Base-by-base conservation (phyloP, 202 grass and related monocot genomes). In the Digitaria exilis region DNA sequence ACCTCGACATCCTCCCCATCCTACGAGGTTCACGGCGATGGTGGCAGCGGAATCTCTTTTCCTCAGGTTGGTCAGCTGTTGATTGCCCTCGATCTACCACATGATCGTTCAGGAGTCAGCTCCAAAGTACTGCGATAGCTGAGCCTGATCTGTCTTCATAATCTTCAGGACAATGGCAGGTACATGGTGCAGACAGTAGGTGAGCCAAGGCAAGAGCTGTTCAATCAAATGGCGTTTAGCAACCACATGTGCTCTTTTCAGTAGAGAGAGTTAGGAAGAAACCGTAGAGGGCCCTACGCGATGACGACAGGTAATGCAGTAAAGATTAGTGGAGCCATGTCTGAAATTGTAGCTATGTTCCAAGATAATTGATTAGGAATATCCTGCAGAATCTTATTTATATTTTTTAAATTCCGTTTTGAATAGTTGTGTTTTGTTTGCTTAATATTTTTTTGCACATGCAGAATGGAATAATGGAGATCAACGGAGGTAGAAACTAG, bases 211-310 rank as follows among this genome's bases (percentile, higher is more conserved):
- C 88, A 83, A 55, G 90, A 91, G 63, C 86, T 91, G 49, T 85
- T 91, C 84, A 83, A 93, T 70, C 86, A 89, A 87, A 77, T 87
- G 56, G 69, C 87, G 60, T 91, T 91, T 75, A 79, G 75, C 59
- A 89, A 87, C 72, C 85, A 84, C 85, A 85, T 93, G 86, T 89
- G 88, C 74, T 91, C 90, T 64, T 96, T 96, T 80, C 90, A 90
- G 77, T 89, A 96, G 84, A 83, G 68, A 84, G 65, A 65, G 39
- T 1, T 30, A 48, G 69, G 39, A 39, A 37, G 16, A 56, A 48
- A 29, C 30, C 65, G 21, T 5, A 54, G 54, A 58, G 54, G 54
- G 30, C 71, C 72, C 87, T 72, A 85, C 72, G 85, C 65, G 85
- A 70, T 57, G 84, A 71, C 76, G 46, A 71, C 58, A 75, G 71